Percentiles rank a stretch among this genome's conserved stretches.
These are phyloP conservation scores for Penicillium bialowiezense DNA, from an alignment of 495 filamentous ascomycete genomes.

Conservation along the genomic window DNA sequence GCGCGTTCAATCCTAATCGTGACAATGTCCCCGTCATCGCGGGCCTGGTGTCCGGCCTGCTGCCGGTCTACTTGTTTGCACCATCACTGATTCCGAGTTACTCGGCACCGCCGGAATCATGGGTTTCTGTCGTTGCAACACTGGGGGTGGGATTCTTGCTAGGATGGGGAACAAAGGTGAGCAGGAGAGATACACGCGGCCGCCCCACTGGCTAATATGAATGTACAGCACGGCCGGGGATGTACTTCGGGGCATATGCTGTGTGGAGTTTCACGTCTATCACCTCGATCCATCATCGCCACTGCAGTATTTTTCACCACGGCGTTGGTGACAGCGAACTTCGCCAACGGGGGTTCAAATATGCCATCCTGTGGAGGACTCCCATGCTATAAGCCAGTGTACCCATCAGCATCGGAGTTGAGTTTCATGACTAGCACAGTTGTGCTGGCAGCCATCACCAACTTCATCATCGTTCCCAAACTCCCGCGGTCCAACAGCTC, in stretches of 20 bases:
- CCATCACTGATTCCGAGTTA: constrained; percentile 48
- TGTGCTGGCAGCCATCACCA: constrained; percentile 33
- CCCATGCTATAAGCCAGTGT: constrained; percentile 50
- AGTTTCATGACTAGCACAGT: constrained; percentile 32
- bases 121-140: constrained; percentile 32
- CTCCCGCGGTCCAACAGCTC: constrained; percentile 28
- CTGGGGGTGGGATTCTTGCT: constrained; percentile 45
- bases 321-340: constrained; percentile 49
- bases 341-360: constrained; percentile 24
- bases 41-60: constrained; percentile 44
- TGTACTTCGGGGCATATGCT: constrained; percentile 64
- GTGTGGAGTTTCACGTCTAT: constrained; percentile 53
- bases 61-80: constrained; percentile 36
- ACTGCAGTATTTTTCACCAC: constrained; percentile 54
- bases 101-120: constrained; percentile 29
- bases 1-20: constrained; percentile 33
- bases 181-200: too few species aligned
- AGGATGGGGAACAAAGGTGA: constrained; percentile 57
- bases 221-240: constrained; percentile 45
- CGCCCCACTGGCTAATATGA: constrained; percentile 8
- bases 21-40: constrained; percentile 48
- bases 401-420: constrained; percentile 38
- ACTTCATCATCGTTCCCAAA: constrained; percentile 26
- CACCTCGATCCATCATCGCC: constrained; percentile 49
- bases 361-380: constrained; percentile 35